These are phyloP conservation scores for Entomophthora muscae DNA, from an alignment of 371 early-diverging fungal species.

Conservation along the genomic window DNA sequence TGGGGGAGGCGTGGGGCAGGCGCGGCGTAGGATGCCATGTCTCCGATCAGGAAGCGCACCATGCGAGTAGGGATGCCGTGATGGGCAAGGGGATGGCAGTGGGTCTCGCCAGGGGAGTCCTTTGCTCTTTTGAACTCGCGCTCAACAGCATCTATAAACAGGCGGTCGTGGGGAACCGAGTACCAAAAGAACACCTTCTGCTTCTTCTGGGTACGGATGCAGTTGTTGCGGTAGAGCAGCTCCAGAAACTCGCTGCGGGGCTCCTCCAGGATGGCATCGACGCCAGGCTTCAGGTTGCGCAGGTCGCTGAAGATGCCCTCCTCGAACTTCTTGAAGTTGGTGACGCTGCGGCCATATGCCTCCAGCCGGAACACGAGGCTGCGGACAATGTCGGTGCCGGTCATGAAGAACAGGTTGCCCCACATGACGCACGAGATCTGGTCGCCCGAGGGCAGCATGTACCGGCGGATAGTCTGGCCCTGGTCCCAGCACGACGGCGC, in stretches of 20 bases:
- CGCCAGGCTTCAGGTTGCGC: conserved; percentile 93
- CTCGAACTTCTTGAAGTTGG: conserved; percentile 95
- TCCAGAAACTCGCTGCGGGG: conserved; percentile 93
- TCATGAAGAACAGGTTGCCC: conserved; percentile 79
- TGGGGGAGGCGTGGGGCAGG: too few species aligned
- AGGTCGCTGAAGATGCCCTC: conserved; percentile 98
- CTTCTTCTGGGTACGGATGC: conserved; percentile 99
- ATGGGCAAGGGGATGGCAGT: too few species aligned
- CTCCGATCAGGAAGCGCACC: too few species aligned
- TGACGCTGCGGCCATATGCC: conserved; percentile 74
- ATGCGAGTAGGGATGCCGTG: too few species aligned
- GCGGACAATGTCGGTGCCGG: conserved; percentile 98
- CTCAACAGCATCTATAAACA: conserved; percentile 96
- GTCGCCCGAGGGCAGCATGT: conserved; percentile 66
- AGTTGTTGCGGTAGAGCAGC: conserved; percentile 92
- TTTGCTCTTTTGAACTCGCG: conserved; percentile 91
- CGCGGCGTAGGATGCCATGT: too few species aligned
- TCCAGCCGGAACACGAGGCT: conserved; percentile 88
- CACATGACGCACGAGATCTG: conserved; percentile 75
- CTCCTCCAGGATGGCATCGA: conserved; percentile 90
- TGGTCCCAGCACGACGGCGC: conserved; percentile 36
- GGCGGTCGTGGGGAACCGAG: conserved; percentile 93
- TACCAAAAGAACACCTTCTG: conserved; percentile 99
- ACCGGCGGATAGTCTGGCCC: conserved; percentile 38
- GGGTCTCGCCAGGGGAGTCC: too few species aligned